These are phyloP conservation scores for Chloranthus sessilifolius DNA, from an alignment of 164 flowering plant species.

Conservation along the genomic window DNA sequence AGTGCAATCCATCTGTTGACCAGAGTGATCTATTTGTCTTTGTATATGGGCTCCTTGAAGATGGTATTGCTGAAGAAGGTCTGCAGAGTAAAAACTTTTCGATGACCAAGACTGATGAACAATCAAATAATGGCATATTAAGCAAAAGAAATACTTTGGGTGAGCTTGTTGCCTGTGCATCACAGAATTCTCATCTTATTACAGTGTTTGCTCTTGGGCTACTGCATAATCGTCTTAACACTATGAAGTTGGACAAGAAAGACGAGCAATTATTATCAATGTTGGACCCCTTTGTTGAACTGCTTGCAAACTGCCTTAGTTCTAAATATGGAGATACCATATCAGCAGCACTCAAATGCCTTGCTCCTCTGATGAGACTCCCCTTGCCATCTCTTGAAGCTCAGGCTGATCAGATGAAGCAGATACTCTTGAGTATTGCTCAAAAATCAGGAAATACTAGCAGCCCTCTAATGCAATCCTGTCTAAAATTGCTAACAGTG, in stretches of 20 bases:
- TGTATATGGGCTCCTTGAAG: constrained; percentile 60
- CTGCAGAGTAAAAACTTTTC: constrained; percentile 16
- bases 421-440: constrained; percentile 59
- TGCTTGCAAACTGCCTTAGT: constrained; percentile 53
- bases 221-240: constrained; percentile 50
- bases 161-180: constrained; percentile 15
- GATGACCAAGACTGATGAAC: constrained; percentile 2
- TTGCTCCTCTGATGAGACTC: constrained; percentile 51
- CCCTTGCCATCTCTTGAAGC: constrained; percentile 72
- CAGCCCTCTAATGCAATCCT: constrained; percentile 60
- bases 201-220: constrained; percentile 74
- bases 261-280: constrained; percentile 43
- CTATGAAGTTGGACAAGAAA: constrained; percentile 40
- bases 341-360: constrained; percentile 62
- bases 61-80: constrained; percentile 45
- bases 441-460: constrained; percentile 40
- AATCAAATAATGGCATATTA: constrained; percentile 1
- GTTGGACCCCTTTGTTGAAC: constrained; percentile 74
- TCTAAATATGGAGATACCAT: constrained; percentile 80
- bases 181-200: constrained; percentile 54
- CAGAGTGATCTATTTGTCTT: constrained; percentile 70
- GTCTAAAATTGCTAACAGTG: constrained; percentile 61
- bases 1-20: constrained; percentile 61
- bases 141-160: constrained; percentile 12
- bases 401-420: constrained; percentile 63